Evolutionary conservation across 805 yeast species (phyloP).

Genomic region (Yarrowia osloensis): DNA sequence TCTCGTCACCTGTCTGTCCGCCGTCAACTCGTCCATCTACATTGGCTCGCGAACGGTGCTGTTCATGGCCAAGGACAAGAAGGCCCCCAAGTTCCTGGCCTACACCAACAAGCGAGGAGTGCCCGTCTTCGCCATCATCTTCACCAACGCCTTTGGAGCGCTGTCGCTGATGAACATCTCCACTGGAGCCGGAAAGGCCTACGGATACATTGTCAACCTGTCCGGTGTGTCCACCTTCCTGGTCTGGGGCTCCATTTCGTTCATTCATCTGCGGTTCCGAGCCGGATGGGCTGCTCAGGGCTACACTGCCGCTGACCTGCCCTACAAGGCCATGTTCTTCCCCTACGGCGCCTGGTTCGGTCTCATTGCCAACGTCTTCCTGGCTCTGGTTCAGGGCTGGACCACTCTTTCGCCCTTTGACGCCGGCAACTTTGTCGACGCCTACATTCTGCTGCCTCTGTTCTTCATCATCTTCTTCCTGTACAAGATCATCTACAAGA

Average conservation of each 20-base stretch:
- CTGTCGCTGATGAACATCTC: slow-evolving; percentile 58
- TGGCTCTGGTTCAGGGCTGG: slow-evolving; percentile 69
- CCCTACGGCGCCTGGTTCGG: slow-evolving; percentile 57
- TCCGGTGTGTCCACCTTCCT: slow-evolving; percentile 69
- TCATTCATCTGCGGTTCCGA: slow-evolving; percentile 60
- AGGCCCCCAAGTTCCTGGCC: slow-evolving; percentile 59
- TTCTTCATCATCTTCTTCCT: slow-evolving; percentile 50
- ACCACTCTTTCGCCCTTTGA: slow-evolving; percentile 59
- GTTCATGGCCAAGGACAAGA: slow-evolving; percentile 61
- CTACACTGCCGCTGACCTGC: slow-evolving; percentile 50
- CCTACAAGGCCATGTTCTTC: slow-evolving; percentile 53
- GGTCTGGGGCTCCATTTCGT: slow-evolving; percentile 64
- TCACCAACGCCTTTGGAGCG: slow-evolving; percentile 57
- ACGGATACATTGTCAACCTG: slow-evolving; percentile 59
- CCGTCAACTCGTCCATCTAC: slow-evolving; percentile 69
- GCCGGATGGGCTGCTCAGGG: slow-evolving; percentile 50
- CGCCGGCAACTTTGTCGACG: slow-evolving; percentile 58
- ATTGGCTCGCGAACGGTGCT: slow-evolving; percentile 69
- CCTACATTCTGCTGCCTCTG: slow-evolving; percentile 63
- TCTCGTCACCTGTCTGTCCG: slow-evolving; percentile 63
- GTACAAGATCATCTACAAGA: slow-evolving; percentile 44
- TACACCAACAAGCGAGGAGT: slow-evolving; percentile 59
- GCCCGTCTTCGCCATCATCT: slow-evolving; percentile 61
- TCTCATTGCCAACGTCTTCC: slow-evolving; percentile 51
- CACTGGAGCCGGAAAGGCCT: slow-evolving; percentile 63